phyloP scores from a whole-genome alignment of 257 asterid species.

The Solanum corneliomulleri region DNA sequence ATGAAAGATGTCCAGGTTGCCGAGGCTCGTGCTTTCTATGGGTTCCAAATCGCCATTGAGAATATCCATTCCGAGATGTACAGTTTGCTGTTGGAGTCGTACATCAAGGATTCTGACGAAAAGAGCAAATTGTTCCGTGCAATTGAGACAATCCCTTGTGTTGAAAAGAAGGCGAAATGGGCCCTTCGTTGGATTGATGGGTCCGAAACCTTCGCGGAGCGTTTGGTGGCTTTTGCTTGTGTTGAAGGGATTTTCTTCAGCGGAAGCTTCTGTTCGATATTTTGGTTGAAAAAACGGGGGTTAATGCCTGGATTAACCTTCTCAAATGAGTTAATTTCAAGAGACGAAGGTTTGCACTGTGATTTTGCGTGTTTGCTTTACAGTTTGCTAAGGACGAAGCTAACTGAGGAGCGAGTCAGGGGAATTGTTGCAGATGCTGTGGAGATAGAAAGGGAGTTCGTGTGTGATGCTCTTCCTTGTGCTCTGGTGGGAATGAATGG shows the following conservation, averaged over 20 bases:
- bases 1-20: conserved; percentile 89
- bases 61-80: conserved; percentile 98
- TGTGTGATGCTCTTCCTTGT: conserved; percentile 74
- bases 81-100: conserved; percentile 63
- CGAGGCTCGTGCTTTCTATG: conserved; percentile 96
- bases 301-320: conserved; percentile 81
- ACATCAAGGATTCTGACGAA: conserved; percentile 66
- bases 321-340: conserved; percentile 72
- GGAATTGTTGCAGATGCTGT: conserved; percentile 63
- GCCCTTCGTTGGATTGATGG: conserved; percentile 94
- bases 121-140: conserved; percentile 63
- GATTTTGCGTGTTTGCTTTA: conserved; percentile 88
- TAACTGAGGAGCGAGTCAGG: conserved; percentile 62
- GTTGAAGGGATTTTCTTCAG: conserved; percentile 91
- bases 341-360: conserved; percentile 88
- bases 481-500: conserved; percentile 84
- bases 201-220: conserved; percentile 65
- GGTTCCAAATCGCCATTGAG: conserved; percentile 88
- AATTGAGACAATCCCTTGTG: conserved; percentile 72
- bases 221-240: conserved; percentile 74
- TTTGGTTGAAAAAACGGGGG: conserved; percentile 87
- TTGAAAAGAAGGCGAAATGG: conserved; percentile 78
- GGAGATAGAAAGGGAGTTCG: conserved; percentile 70
- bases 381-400: conserved; percentile 47
- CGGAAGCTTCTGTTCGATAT: conserved; percentile 82